These are phyloP conservation scores for Termitomyces sp. DNA, from an alignment of 768 basidiomycete species.

Conservation along the genomic window DNA sequence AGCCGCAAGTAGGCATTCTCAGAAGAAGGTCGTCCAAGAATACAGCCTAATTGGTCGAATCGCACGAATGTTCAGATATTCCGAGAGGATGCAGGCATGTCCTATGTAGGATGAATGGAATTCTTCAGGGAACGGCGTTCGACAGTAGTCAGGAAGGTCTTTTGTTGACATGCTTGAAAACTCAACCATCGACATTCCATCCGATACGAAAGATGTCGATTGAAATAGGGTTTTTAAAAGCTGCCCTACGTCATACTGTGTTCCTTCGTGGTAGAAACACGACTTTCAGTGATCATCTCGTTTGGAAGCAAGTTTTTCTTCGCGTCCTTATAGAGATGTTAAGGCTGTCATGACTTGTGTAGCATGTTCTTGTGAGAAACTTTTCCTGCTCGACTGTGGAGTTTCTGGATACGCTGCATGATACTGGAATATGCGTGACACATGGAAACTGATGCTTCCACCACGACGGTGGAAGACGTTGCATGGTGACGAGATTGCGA, in stretches of 20 bases:
- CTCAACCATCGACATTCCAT: too few relatives aligned
- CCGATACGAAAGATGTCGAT: too few relatives aligned
- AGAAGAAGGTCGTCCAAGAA: background rate
- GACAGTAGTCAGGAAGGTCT: too few relatives aligned
- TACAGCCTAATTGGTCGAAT: background rate
- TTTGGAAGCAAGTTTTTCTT: background rate
- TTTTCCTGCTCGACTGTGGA: too few relatives aligned
- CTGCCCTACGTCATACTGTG: too few relatives aligned
- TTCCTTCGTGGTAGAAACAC: too few relatives aligned
- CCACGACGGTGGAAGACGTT: background rate
- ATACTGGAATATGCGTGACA: background rate
- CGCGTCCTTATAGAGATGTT: background rate
- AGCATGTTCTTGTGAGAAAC: background rate
- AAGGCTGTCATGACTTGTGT: too few relatives aligned
- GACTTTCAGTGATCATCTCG: background rate
- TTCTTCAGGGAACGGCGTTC: background rate
- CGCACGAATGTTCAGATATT: background rate
- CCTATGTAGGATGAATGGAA: background rate
- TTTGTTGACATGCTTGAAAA: too few relatives aligned
- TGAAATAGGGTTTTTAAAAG: too few relatives aligned
- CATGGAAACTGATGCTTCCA: background rate
- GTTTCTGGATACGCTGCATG: background rate
- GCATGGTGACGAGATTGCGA: background rate
- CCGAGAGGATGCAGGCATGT: background rate
- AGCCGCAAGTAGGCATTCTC: background rate